phyloP scores from a whole-genome alignment of 352 stramenopile genomes.

The Thraustochytrium sp. region DNA sequence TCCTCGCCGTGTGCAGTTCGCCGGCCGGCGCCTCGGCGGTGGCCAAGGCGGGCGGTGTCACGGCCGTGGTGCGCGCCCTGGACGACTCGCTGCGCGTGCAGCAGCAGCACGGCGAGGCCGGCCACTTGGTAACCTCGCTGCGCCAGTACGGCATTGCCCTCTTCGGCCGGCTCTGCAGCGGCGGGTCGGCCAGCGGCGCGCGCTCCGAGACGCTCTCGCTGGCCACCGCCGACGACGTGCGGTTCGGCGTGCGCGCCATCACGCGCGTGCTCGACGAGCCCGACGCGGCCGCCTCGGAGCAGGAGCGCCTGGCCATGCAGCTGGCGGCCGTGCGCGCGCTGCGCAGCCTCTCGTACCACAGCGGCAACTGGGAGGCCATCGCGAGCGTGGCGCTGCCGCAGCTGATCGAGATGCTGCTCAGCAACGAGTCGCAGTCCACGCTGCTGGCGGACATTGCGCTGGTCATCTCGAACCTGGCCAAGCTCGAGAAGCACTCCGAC shows the following conservation, averaged over 20 bases:
- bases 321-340: slow-evolving; percentile 2
- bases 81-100: slow-evolving; percentile 17
- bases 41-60: background rate
- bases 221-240: slow-evolving; percentile 6
- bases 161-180: slow-evolving; percentile 27
- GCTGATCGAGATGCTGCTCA: slow-evolving; percentile 32
- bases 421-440: slow-evolving; percentile 1
- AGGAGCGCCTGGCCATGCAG: slow-evolving; percentile 13
- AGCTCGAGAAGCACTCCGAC: slow-evolving; percentile 34
- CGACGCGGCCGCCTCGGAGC: background rate
- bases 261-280: slow-evolving; percentile 2
- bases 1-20: slow-evolving; percentile 30
- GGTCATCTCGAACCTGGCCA: slow-evolving; percentile 28
- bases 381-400: slow-evolving; percentile 11
- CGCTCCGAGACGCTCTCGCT: background rate
- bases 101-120: background rate
- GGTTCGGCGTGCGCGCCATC: slow-evolving; percentile 31
- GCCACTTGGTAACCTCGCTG: slow-evolving; percentile 13
- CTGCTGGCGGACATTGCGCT: slow-evolving; percentile 26
- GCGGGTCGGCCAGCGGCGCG: background rate
- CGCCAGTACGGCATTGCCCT: slow-evolving; percentile 12
- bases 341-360: slow-evolving; percentile 25
- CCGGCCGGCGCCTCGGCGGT: background rate
- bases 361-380: slow-evolving; percentile 32
- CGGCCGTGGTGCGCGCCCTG: slow-evolving; percentile 12